A percentile compares a stretch with the other conserved stretches of the same genome.
These are phyloP conservation scores for Xylariaceae sp. DNA, from an alignment of 2,329 filamentous ascomycete species.

Conservation along the genomic window DNA sequence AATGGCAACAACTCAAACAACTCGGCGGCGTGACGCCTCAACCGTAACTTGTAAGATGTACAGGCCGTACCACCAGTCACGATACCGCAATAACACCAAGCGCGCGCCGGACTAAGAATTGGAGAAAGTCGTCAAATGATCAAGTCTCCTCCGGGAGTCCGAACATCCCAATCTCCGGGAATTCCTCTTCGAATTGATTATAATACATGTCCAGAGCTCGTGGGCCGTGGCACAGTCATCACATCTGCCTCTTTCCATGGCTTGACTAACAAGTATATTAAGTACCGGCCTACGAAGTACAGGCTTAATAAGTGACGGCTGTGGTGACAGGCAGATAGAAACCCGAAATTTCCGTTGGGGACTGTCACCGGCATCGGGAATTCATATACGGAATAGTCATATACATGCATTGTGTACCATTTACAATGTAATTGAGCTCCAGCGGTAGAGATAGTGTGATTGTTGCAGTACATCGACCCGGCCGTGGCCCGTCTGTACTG, in stretches of 20 bases:
- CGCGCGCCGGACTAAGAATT: constrained; percentile 11
- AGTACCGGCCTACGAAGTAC: not conserved
- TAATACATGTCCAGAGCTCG: constrained; percentile 13
- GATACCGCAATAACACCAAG: constrained; percentile 19
- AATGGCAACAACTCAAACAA: too few species aligned
- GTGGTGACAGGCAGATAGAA: too few species aligned
- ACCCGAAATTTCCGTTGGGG: too few species aligned
- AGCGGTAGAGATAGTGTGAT: too few species aligned
- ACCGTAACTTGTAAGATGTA: too few species aligned
- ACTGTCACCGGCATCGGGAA: constrained; percentile 19
- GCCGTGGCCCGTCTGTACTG: not conserved
- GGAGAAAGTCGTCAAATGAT: constrained; percentile 22
- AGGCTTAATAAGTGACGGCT: constrained; percentile 6
- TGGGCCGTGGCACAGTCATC: constrained; percentile 22
- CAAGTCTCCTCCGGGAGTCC: constrained; percentile 13
- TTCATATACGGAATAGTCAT: not conserved
- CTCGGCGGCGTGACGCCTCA: too few species aligned
- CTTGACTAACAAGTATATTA: constrained; percentile 15
- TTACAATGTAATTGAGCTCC: too few species aligned
- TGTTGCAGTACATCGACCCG: too few species aligned
- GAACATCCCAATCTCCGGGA: constrained; percentile 21
- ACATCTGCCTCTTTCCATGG: not conserved
- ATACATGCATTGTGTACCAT: too few species aligned
- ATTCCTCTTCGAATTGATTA: constrained; percentile 23
- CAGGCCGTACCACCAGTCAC: constrained; percentile 13